phyloP scores from a whole-genome alignment of 2,329 filamentous ascomycete genomes.

The Colletotrichum salicis region DNA sequence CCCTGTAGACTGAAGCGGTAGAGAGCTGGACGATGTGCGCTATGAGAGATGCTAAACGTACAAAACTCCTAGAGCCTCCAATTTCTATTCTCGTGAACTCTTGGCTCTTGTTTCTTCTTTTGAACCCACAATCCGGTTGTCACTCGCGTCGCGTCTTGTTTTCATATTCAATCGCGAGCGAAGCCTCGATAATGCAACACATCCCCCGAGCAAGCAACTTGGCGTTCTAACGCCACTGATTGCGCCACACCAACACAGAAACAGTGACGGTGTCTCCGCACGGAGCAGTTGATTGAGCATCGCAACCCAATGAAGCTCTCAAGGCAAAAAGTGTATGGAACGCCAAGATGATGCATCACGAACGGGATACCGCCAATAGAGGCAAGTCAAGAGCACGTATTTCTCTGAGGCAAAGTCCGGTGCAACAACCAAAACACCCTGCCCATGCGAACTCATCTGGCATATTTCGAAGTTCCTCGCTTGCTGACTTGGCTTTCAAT shows the following conservation, averaged over 20 bases:
- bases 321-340: neutral
- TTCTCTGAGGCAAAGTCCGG: neutral
- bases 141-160: neutral
- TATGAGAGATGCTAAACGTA: slow-evolving; percentile 11
- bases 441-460: neutral
- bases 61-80: slow-evolving; percentile 12
- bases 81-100: slow-evolving; percentile 26
- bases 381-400: neutral
- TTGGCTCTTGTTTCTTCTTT: slow-evolving; percentile 11
- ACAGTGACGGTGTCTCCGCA: neutral
- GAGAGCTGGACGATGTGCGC: neutral
- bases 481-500: slow-evolving; percentile 22
- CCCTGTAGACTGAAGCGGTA: neutral
- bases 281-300: neutral
- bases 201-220: slow-evolving; percentile 1
- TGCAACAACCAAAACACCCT: neutral
- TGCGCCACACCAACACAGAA: neutral
- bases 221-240: neutral
- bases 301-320: neutral
- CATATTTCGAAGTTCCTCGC: slow-evolving; percentile 14
- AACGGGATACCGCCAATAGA: neutral
- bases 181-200: slow-evolving; percentile 16
- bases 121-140: neutral
- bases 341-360: slow-evolving; percentile 18
- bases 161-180: neutral